phyloP scores from a whole-genome alignment of 2,329 filamentous ascomycete species.

The Apiospora hydei region DNA sequence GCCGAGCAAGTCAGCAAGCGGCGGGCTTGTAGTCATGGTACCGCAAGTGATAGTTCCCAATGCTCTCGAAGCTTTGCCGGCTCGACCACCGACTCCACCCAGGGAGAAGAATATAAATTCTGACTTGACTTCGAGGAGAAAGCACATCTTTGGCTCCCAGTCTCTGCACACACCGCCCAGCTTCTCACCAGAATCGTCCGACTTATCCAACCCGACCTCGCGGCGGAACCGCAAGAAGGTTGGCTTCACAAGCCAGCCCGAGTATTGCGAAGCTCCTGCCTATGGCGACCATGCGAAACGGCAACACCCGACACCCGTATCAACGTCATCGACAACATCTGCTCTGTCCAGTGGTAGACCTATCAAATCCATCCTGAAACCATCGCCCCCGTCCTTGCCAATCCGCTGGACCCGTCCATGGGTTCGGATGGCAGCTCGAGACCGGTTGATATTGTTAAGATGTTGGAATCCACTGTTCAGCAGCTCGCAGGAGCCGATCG shows the following conservation, averaged over 20 bases:
- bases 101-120: conserved; percentile 56
- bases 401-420: conserved; percentile 52
- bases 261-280: conserved; percentile 62
- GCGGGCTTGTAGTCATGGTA: conserved; percentile 47
- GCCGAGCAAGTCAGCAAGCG: conserved; percentile 35
- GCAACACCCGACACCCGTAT: conserved; percentile 49
- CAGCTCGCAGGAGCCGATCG: conserved; percentile 80
- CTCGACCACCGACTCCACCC: conserved; percentile 74
- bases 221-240: conserved; percentile 60
- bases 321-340: conserved; percentile 46
- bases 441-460: conserved; percentile 70
- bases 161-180: conserved; percentile 61
- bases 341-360: conserved; percentile 50
- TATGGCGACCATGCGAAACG: conserved; percentile 50
- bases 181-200: conserved; percentile 52
- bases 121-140: conserved; percentile 40
- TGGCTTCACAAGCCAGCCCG: conserved; percentile 63
- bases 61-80: conserved; percentile 58
- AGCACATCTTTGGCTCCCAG: conserved; percentile 45
- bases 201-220: conserved; percentile 52
- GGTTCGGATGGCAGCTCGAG: conserved; percentile 47
- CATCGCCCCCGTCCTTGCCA: conserved; percentile 52
- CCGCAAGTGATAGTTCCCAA: conserved; percentile 43
- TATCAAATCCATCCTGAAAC: conserved; percentile 80
- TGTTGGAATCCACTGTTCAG: conserved; percentile 85